Evolutionary conservation across 495 filamentous ascomycete genomes (phyloP).

Genomic region (Neurospora sp.): DNA sequence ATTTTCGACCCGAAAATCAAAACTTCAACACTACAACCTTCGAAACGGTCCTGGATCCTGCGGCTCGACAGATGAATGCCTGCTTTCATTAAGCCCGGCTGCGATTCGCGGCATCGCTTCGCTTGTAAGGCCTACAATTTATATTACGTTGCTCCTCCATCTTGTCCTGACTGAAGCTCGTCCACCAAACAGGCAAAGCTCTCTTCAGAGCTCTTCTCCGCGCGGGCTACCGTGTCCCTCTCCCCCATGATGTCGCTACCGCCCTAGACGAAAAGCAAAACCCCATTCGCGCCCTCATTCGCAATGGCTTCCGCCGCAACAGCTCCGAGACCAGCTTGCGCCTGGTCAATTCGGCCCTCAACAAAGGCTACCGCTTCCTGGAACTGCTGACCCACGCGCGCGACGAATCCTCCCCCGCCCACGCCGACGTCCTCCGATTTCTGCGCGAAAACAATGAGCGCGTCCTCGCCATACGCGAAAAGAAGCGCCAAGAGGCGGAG

Average conservation of each 20-base stretch:
- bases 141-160: neutral
- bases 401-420: conserved; percentile 7
- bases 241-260: conserved; percentile 27
- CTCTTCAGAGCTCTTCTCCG: conserved; percentile 64
- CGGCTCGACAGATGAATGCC: conserved; percentile 23
- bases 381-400: conserved; percentile 11
- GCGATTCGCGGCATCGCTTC: conserved; percentile 47
- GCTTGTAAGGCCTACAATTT: conserved; percentile 44
- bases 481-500: neutral
- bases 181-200: conserved; percentile 46
- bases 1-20: neutral
- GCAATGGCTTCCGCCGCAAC: conserved; percentile 50
- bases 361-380: conserved; percentile 49
- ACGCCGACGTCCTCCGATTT: conserved; percentile 22
- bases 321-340: conserved; percentile 42
- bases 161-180: neutral
- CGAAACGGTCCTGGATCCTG: neutral
- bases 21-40: neutral
- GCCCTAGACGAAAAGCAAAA: conserved; percentile 27
- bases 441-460: conserved; percentile 21
- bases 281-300: conserved; percentile 32
- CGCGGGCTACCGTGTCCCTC: conserved; percentile 42
- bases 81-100: conserved; percentile 33
- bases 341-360: conserved; percentile 42
- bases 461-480: conserved; percentile 12